phyloP scores from a whole-genome alignment of 108 stramenopile genomes.

The Skeletonema menzelii region DNA sequence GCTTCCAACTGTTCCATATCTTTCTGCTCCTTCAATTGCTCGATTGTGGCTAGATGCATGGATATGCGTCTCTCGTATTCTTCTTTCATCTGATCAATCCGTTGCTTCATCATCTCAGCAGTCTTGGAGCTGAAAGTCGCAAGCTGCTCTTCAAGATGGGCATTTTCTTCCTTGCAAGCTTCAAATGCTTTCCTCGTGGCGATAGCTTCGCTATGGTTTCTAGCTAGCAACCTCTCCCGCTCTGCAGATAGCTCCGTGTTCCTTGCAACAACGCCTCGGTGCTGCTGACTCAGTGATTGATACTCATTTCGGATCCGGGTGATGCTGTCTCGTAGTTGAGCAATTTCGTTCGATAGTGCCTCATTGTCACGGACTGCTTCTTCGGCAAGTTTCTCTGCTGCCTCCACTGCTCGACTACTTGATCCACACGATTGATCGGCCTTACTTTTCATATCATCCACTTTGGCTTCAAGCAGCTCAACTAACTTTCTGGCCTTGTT shows the following conservation, averaged over 20 bases:
- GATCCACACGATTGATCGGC: slow-evolving; percentile 6
- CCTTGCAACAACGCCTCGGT: slow-evolving; percentile 1
- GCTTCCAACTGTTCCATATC: neutral
- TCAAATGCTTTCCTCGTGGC: neutral
- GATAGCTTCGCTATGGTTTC: neutral
- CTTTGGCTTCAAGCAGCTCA: neutral
- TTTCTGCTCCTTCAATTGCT: slow-evolving; percentile 10
- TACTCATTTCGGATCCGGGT: slow-evolving; percentile 4
- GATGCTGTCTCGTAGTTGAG: slow-evolving; percentile 4
- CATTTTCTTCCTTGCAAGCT: slow-evolving; percentile 18
- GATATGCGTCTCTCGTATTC: slow-evolving; percentile 13
- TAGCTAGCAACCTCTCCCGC: neutral
- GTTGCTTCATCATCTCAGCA: slow-evolving; percentile 35
- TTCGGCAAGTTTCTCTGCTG: slow-evolving; percentile 16
- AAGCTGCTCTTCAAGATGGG: slow-evolving; percentile 20
- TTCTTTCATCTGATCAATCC: slow-evolving; percentile 20
- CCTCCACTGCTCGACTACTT: slow-evolving; percentile 7
- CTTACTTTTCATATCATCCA: slow-evolving; percentile 5
- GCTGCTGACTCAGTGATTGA: slow-evolving; percentile 1
- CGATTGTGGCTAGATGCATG: neutral
- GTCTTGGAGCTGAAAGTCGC: slow-evolving; percentile 21
- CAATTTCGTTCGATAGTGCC: slow-evolving; percentile 6
- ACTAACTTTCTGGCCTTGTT: slow-evolving; percentile 1
- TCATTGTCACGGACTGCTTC: slow-evolving; percentile 11
- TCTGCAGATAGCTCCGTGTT: neutral